Conservation (phyloP, 371 early-diverging fungal species). For the Funneliformis caledonium region DNA sequence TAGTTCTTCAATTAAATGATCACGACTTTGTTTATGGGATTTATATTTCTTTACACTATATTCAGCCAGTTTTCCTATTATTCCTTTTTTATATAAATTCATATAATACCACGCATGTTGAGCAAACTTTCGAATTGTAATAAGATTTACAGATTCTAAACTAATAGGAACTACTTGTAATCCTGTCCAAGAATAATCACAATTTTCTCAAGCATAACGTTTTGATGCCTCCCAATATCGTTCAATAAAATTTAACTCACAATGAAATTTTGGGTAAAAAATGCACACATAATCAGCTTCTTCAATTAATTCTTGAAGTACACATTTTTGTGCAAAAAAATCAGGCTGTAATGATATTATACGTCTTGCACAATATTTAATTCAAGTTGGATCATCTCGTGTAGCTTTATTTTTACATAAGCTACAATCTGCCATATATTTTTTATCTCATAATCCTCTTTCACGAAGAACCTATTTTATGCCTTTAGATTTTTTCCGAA, state of each 20-base stretch:
- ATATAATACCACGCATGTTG: no score
- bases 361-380: neutral
- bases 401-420: no score
- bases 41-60: no score
- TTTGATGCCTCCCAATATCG: neutral
- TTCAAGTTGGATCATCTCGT: neutral
- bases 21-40: no score
- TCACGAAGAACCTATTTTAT: no score
- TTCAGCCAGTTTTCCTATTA: no score
- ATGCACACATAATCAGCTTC: neutral
- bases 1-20: no score
- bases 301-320: neutral
- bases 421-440: neutral
- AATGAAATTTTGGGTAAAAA: neutral
- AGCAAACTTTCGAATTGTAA: no score
- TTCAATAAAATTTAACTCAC: neutral
- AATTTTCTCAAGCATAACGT: neutral
- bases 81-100: no score
- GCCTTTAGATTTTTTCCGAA: no score
- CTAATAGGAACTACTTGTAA: neutral
- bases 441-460: neutral
- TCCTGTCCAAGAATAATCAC: neutral
- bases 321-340: neutral
- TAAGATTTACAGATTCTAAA: no score
- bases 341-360: neutral